phyloP scores from a whole-genome alignment of 169 alveolate genomes.

The Perkinsus olseni region DNA sequence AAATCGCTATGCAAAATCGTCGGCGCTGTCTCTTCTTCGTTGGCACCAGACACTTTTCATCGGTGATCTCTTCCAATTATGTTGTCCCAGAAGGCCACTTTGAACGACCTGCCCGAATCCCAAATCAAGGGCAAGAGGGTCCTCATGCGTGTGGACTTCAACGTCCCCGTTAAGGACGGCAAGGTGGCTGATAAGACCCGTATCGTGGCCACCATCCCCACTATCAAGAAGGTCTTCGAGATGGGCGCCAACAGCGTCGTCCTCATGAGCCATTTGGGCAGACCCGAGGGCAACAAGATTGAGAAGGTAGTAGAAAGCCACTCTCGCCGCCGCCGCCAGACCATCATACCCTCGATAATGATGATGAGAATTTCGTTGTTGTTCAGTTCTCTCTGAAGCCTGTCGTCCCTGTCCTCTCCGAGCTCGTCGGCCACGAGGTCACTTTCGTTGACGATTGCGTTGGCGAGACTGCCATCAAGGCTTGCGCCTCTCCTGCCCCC shows the following conservation, averaged over 20 bases:
- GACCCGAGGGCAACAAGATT: constrained; percentile 79
- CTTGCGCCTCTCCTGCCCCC: constrained; percentile 53
- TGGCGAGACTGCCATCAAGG: constrained; percentile 71
- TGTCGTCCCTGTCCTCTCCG: constrained; percentile 68
- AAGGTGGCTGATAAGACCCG: constrained; percentile 76
- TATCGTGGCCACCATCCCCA: constrained; percentile 78
- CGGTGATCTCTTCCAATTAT: too few species aligned
- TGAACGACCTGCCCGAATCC: not conserved
- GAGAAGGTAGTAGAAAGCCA: not conserved
- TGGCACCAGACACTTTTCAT: too few species aligned
- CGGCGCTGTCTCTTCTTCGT: too few species aligned
- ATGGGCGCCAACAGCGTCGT: constrained; percentile 79
- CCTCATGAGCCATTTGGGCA: constrained; percentile 84
- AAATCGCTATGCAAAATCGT: not conserved
- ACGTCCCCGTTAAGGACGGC: constrained; percentile 86
- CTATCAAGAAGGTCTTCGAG: constrained; percentile 74
- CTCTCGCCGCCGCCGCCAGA: too few species aligned
- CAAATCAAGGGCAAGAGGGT: constrained; percentile 64
- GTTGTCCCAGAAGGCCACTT: not conserved
- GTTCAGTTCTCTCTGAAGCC: constrained; percentile 66
- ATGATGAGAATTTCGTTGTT: constrained; percentile 12
- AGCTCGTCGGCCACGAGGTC: constrained; percentile 62
- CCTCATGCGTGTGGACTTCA: constrained; percentile 86
- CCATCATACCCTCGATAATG: not conserved
- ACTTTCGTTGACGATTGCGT: constrained; percentile 79